These are phyloP conservation scores for Saksenaea vasiformis DNA, from an alignment of 371 early-diverging fungal genomes.

Conservation along the genomic window DNA sequence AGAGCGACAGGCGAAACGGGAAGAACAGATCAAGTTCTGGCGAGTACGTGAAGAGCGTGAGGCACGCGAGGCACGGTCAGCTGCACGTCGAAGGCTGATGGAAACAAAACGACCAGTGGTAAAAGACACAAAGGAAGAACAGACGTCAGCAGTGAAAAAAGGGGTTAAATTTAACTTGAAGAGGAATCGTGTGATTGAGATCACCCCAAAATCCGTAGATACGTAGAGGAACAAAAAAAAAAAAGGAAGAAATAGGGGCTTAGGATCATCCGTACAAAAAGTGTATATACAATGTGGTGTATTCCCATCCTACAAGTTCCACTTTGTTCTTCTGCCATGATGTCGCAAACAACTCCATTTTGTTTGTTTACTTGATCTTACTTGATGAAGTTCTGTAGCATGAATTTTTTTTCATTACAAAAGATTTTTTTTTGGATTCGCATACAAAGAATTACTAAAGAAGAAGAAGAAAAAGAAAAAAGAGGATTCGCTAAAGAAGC, in stretches of 20 bases:
- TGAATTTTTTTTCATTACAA: background rate
- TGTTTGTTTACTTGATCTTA: too few species aligned
- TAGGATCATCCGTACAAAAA: background rate
- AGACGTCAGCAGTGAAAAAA: conserved; percentile 14
- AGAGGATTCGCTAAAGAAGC: conserved; percentile 5
- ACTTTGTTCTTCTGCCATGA: too few species aligned
- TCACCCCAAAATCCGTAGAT: conserved; percentile 11
- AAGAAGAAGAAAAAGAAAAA: conserved; percentile 9
- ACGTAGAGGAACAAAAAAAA: background rate
- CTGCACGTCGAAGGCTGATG: conserved; percentile 25
- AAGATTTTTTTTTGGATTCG: background rate
- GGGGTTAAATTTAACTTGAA: conserved; percentile 42
- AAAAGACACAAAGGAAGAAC: conserved; percentile 7
- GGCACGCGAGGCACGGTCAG: conserved; percentile 34
- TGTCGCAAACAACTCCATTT: too few species aligned
- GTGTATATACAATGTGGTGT: too few species aligned
- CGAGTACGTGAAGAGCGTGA: conserved; percentile 48
- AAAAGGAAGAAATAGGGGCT: background rate
- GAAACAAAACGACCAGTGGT: conserved; percentile 9
- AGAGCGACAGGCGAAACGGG: conserved; percentile 36
- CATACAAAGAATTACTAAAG: too few species aligned
- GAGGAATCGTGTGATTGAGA: conserved; percentile 33
- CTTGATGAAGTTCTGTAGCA: background rate
- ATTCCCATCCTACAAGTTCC: too few species aligned
- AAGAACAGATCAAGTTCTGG: conserved; percentile 46